Evolutionary conservation across 192 early-diverging fungal species (phyloP).

Genomic region (Backusella parvicylindrica): DNA sequence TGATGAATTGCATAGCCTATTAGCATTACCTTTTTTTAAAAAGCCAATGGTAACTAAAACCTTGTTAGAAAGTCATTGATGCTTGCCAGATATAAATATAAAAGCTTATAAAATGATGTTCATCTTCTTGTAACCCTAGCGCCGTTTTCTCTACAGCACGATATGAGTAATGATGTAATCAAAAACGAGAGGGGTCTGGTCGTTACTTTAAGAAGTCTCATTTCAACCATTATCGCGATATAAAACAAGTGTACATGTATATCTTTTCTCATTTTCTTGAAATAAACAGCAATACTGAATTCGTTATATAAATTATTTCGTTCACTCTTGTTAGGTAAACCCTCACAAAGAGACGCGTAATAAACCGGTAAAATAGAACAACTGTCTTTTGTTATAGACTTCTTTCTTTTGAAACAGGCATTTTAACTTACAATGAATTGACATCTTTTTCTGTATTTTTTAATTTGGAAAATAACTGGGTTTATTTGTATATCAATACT

Average conservation of each 20-base stretch:
- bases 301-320: too few species aligned
- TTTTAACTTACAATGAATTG: too few species aligned
- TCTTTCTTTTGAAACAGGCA: not conserved
- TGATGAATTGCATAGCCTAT: not conserved
- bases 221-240: not conserved
- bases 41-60: too few species aligned
- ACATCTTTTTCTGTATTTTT: too few species aligned
- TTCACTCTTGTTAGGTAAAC: not conserved
- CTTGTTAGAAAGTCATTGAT: too few species aligned
- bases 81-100: not conserved
- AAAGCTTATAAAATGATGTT: not conserved
- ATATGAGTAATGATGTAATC: not conserved
- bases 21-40: too few species aligned
- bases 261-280: too few species aligned
- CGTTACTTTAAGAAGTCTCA: not conserved
- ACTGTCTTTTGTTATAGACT: not conserved
- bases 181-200: not conserved
- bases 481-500: not conserved
- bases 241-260: not conserved
- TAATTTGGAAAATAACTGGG: not conserved
- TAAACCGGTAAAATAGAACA: not conserved
- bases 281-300: too few species aligned
- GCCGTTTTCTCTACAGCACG: too few species aligned
- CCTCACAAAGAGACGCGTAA: not conserved
- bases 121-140: too few species aligned